Evolutionary conservation across 176 grass and related monocot genomes (phyloP), one percentile per base, ranked within the genome.

Genomic region (Raddia guianensis): DNA sequence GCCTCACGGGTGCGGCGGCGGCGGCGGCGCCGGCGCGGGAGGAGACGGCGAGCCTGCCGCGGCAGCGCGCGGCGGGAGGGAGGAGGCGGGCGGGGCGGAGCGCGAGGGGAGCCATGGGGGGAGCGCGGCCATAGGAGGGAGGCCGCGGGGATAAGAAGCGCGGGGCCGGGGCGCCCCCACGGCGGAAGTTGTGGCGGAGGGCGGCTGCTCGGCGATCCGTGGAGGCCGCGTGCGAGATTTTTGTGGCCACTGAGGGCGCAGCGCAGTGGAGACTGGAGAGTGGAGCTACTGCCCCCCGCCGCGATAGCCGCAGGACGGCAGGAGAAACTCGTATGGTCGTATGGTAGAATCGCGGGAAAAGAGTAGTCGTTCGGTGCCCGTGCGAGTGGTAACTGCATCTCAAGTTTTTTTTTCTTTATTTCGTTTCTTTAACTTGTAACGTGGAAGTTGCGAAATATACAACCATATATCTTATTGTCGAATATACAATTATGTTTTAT

Each of bases 91-190:
- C 80, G 71, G 93, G 69, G 35, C 83, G 72, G 73, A 89, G 56
- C 61, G 83, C 83, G 44, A 89, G 81, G 67, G 89, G 86, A 84
- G 90, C 81, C 94, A 97, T 97, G 83, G 80, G 72, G 56, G 37
- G 19, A 9, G 68, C 14, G 79, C 66, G 19, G 60, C 94, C 92
- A 98, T 93, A 88, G 77, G 68, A 33, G 72, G 57, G 27, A 27
- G 20, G 69, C 37, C 37, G 37, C 54, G 58, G 76, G 56, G 83
- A 90, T 82, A 90, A 83, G 77, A 81, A 89, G 72, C 18, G 65
- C 70, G 67, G 87, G 93, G 77, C 87, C 85, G 92, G 83, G 69
- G 81, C 67, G 81, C 81, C 79, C 43, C 70, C 90, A 89, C 79
- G 83, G 72, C 50, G 33, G 68, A 69, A 82, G 65, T 68, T 92